These are phyloP conservation scores for Xylaria sp. DNA, from an alignment of 2,329 filamentous ascomycete species.

Conservation along the genomic window DNA sequence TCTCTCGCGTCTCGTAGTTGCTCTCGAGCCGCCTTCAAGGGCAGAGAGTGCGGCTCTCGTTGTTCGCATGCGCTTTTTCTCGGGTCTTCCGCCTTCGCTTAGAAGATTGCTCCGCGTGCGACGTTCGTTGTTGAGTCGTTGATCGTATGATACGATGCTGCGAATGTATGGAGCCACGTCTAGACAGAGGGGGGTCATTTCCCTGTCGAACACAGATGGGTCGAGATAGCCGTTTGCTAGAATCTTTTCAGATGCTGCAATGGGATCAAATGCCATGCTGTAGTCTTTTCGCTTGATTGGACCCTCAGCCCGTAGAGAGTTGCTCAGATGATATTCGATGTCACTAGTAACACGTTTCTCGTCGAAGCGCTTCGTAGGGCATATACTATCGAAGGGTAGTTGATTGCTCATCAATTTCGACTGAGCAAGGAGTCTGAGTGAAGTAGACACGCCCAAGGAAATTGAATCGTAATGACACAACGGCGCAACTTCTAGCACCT, in stretches of 20 bases:
- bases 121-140: constrained; percentile 74
- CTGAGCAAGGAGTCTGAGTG: constrained; percentile 50
- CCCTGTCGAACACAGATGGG: constrained; percentile 81
- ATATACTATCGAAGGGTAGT: neutral
- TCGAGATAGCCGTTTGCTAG: constrained; percentile 60
- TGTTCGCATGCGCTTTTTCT: constrained; percentile 71
- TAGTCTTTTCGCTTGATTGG: constrained; percentile 62
- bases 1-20: constrained; percentile 72
- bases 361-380: constrained; percentile 31
- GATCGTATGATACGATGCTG: constrained; percentile 81
- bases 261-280: constrained; percentile 68
- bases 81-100: constrained; percentile 62
- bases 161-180: constrained; percentile 94
- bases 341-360: constrained; percentile 37
- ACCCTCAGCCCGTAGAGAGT: constrained; percentile 36
- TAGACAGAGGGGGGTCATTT: constrained; percentile 69
- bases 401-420: constrained; percentile 31
- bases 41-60: constrained; percentile 81
- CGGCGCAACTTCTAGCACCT: constrained; percentile 59
- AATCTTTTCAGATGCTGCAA: constrained; percentile 62
- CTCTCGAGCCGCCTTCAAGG: constrained; percentile 76
- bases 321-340: constrained; percentile 54
- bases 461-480: constrained; percentile 48
- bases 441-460: constrained; percentile 46
- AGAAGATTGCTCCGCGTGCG: constrained; percentile 69